Evolutionary conservation across 495 filamentous ascomycete species (phyloP), one percentile per base, ranked within the genome.

Genomic region (Entonaema liquescens): DNA sequence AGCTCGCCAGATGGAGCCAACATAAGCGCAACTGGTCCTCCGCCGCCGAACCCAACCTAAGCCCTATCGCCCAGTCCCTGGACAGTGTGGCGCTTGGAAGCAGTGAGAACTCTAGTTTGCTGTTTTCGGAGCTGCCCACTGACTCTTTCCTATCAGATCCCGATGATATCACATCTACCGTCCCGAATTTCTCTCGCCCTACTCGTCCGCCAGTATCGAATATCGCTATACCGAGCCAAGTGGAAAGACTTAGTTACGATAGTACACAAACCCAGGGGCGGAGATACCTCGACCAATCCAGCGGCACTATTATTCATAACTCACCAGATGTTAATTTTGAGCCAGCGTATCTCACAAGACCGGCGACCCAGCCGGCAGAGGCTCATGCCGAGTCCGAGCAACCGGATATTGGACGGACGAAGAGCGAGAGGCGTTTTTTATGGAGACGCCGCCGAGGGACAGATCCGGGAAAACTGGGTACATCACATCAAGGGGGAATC

Each of bases 1-100:
- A 69, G 50, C 75, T 59, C 8, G 68, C 81, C 3, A 79, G 62
- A 65, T 86, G 83, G 84, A 78, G 74, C 31, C 67, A 74, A 13
- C 75, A 82, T 47, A 79, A 76, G 21, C 72, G 73, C 12, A 79
- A 79, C 7, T 87, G 85, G 85, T 84, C 79, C 15, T 84, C 81
- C n/a, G 80, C 81, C 11, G 79, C 77, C 25, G 81, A 83, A 57
- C 83, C 83, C 11, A 75, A 73, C 15, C 59, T 84, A 50, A 83
- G 82, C 56, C 82, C 84, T 1, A 84, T 86, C 44, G 67, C 73
- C 17, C 81, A 84, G 67, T 83, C 83, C 13, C 44, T 76, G n/a
- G 70, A 68, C 17, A 77, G 72, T 69, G 67, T 62, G 57, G 75
- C 67, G 23, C 65, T 72, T 28, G 59, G 54, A 55, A 70, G 59